A percentile compares a stretch with the other conserved stretches of the same genome.
Conservation (phyloP, 371 early-diverging fungal genomes). For the Syncephalastrum racemosum region DNA sequence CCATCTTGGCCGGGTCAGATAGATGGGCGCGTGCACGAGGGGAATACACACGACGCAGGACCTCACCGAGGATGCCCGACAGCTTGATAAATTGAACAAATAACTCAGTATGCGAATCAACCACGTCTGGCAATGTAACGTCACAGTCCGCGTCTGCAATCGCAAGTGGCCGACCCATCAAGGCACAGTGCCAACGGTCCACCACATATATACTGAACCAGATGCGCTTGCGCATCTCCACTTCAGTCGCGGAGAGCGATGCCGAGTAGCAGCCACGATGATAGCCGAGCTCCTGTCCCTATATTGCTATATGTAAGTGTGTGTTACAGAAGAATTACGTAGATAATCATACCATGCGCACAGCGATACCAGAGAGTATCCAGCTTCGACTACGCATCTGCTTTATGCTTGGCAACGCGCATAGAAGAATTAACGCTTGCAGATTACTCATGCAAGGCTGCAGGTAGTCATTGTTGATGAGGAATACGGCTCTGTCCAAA, state of each 20-base stretch:
- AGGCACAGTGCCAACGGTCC: conserved; percentile 43
- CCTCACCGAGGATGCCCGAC: conserved; percentile 36
- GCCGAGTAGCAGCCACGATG: conserved; percentile 21
- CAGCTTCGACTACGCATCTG: conserved; percentile 27
- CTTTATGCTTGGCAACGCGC: conserved; percentile 26
- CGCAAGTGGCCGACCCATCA: conserved; percentile 41
- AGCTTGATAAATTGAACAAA: conserved; percentile 35
- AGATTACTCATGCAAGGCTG: conserved; percentile 30
- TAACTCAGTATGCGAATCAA: conserved; percentile 12
- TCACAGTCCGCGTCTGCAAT: conserved; percentile 45
- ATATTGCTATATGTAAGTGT: neutral
- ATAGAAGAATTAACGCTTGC: conserved; percentile 33
- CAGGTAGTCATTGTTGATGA: conserved; percentile 30
- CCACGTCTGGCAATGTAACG: conserved; percentile 23
- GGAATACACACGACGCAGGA: conserved; percentile 35
- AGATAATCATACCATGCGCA: conserved; percentile 33
- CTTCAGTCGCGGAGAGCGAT: conserved; percentile 16
- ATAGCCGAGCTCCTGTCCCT: conserved; percentile 41
- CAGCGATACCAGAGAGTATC: conserved; percentile 39
- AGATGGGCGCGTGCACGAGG: conserved; percentile 28
- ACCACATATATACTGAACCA: conserved; percentile 35
- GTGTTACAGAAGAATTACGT: neutral
- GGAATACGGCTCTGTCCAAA: conserved; percentile 16
- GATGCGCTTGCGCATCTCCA: conserved; percentile 22
- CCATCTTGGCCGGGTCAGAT: too few species aligned